Base-by-base conservation (phyloP, 352 stramenopile genomes). In the Elongisporangium undulatum region DNA sequence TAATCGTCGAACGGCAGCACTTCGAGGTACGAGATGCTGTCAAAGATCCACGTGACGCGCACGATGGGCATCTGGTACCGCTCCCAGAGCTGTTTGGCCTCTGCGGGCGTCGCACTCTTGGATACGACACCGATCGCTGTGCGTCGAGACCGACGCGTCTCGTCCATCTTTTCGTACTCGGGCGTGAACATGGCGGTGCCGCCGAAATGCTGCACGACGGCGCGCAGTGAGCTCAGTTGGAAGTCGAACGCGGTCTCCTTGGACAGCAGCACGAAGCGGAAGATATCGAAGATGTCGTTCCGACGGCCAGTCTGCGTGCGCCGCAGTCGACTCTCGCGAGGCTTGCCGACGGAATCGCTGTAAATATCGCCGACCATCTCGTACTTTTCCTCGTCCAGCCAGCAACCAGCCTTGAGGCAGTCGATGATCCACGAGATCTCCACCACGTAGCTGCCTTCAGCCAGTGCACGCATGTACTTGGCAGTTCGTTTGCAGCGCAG, bases 391-490 rank as follows among this genome's bases (percentile, higher is more conserved):
- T 95, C 87, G 3, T 63, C 69, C 19, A 95, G 55, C 87, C 87
- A 95, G 21, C 75, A 61, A 2, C 77, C 72, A 12, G 83, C 77
- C 0, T 69, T 61, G 4, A 89, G 59, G 71, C 83, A 92, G 8
- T 77, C 79, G n/a, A 72, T 60, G 29, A 94, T 66, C 87, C 87
- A 95, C 49, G 71, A 70, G 56, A 90, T 81, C 51, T 94, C 83
- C 55, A 95, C 78, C 8, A 95, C 71, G 51, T 79, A 92, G 24
- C 57, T 76, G 8, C 82, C 82, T 63, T 94, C 79, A 1, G 85
- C 82, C 19, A 95, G 64, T 7, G 79, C 87, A 19, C 82, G 82
- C 87, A 95, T 92, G 69, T 92, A 94, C 69, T 93, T 94, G 59
- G 79, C 79, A 0, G 83, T 95, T 21, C 87, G 83, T 55, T 90